phyloP scores from a whole-genome alignment of 208 protist species.

The Leishmania guyanensis region DNA sequence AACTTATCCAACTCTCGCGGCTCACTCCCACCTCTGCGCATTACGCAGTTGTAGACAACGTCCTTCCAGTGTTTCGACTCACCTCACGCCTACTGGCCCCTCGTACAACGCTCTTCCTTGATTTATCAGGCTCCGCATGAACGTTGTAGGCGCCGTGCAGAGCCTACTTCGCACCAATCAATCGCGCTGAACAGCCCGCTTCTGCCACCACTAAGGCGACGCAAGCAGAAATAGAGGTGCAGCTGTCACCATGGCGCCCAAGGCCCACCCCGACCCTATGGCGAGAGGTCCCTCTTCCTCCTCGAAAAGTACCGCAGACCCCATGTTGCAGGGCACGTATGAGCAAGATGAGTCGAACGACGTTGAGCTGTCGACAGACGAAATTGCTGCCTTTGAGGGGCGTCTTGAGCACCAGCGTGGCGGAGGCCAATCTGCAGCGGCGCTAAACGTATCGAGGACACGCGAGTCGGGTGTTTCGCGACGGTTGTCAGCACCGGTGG shows the following conservation, averaged over 20 bases:
- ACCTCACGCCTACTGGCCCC: not conserved
- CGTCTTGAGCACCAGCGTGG: slow-evolving; percentile 28
- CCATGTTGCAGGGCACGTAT: slow-evolving; percentile 67
- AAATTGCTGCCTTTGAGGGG: slow-evolving; percentile 62
- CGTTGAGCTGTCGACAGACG: slow-evolving; percentile 33
- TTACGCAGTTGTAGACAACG: not conserved
- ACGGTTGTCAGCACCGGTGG: not conserved
- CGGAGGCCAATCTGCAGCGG: not conserved
- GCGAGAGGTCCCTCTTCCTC: not conserved
- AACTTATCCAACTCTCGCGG: not conserved
- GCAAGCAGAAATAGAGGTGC: not conserved
- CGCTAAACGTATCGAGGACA: not conserved
- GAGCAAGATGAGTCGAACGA: slow-evolving; percentile 57
- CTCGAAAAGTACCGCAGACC: slow-evolving; percentile 32
- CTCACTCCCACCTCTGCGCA: not conserved
- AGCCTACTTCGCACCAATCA: not conserved
- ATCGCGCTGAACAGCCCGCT: not conserved
- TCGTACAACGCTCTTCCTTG: not conserved
- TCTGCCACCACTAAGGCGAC: not conserved
- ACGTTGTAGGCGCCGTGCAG: not conserved
- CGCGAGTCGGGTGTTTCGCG: not conserved
- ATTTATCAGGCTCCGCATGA: not conserved
- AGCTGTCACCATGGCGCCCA: slow-evolving; percentile 15
- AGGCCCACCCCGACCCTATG: slow-evolving; percentile 6
- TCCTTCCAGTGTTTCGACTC: not conserved